Evolutionary conservation across 768 basidiomycete genomes (phyloP).

Genomic region (Zangia roseola): DNA sequence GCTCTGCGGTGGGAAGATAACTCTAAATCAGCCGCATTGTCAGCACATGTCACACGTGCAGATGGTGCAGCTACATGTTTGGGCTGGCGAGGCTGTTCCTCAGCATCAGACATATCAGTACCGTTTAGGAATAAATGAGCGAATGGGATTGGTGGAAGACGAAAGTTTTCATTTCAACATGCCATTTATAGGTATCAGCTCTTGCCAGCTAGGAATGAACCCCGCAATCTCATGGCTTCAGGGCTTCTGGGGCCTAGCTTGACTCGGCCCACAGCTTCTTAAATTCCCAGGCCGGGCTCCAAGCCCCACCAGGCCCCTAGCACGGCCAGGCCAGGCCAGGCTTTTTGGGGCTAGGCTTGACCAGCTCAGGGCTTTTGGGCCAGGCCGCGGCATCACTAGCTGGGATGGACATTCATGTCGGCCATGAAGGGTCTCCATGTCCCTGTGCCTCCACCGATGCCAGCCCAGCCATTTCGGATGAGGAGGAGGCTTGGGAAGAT

Average conservation of each 20-base stretch:
- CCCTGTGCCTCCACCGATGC: too few species aligned
- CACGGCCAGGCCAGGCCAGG: neutral
- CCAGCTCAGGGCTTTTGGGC: neutral
- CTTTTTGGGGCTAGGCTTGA: neutral
- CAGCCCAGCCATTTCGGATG: too few species aligned
- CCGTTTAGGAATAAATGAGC: neutral
- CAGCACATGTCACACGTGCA: neutral
- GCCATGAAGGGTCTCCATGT: too few species aligned
- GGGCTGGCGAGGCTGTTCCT: neutral
- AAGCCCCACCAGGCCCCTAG: neutral
- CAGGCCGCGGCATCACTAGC: neutral
- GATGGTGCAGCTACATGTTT: neutral
- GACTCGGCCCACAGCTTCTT: neutral
- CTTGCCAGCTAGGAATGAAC: neutral
- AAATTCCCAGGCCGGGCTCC: neutral
- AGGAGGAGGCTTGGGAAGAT: too few species aligned
- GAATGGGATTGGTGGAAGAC: neutral
- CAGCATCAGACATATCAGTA: neutral
- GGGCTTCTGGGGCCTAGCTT: neutral
- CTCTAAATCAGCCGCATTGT: slow-evolving; percentile 1
- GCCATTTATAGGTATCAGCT: neutral
- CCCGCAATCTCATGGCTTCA: neutral
- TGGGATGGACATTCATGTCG: too few species aligned
- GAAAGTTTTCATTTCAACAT: neutral
- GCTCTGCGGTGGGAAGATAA: neutral